phyloP scores from a whole-genome alignment of 805 yeast genomes.

The Candida dajiaensis region DNA sequence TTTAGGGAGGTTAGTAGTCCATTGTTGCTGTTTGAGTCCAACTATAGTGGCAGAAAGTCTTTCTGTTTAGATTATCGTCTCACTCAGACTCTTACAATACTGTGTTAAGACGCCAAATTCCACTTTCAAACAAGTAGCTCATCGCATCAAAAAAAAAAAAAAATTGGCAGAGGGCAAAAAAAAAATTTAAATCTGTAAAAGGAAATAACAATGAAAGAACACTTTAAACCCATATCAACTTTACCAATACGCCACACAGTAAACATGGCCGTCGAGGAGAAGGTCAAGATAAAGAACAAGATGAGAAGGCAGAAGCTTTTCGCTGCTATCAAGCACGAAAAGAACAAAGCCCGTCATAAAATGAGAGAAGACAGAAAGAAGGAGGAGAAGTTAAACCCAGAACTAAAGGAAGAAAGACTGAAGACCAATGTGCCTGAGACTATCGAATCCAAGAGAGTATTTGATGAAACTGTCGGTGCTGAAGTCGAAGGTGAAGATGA shows the following conservation, averaged over 20 bases:
- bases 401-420: conserved; percentile 72
- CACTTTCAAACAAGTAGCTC: neutral
- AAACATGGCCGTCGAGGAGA: conserved; percentile 26
- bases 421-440: conserved; percentile 24
- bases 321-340: conserved; percentile 67
- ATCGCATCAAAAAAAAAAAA: neutral
- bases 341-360: conserved; percentile 71
- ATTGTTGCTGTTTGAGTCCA: no score
- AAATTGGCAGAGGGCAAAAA: neutral
- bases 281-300: conserved; percentile 61
- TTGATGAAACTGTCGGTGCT: conserved; percentile 22
- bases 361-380: conserved; percentile 78
- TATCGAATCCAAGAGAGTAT: conserved; percentile 24
- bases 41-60: no score
- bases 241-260: neutral
- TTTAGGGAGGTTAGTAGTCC: no score
- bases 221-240: neutral
- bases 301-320: conserved; percentile 73
- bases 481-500: conserved; percentile 26
- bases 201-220: neutral
- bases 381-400: conserved; percentile 81
- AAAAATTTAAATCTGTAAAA: neutral
- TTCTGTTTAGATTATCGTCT: no score
- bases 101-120: no score
- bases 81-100: no score